Conservation (phyloP, 805 yeast genomes). For the Metschnikowia chrysomelidarum region DNA sequence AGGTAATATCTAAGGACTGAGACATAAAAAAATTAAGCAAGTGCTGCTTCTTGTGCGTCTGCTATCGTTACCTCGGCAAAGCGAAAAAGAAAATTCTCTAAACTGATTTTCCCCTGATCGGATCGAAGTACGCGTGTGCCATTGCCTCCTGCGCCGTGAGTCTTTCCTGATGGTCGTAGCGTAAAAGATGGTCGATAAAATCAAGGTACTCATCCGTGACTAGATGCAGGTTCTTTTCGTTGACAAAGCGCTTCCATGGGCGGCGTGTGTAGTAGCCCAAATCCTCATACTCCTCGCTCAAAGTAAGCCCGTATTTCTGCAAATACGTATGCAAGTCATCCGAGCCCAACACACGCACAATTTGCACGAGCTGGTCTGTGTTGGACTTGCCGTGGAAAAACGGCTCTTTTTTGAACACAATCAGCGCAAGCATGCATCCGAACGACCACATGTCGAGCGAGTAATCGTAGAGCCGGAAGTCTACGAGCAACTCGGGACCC, state of each 20-base stretch:
- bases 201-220: constrained; percentile 60
- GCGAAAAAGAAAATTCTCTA: no score
- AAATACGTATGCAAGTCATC: constrained; percentile 67
- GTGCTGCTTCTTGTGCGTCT: no score
- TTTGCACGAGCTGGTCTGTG: constrained; percentile 88
- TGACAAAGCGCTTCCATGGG: constrained; percentile 65
- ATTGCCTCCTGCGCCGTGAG: constrained; percentile 87
- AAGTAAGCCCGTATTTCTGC: constrained; percentile 62
- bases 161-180: constrained; percentile 85
- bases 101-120: no score
- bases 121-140: constrained; percentile 67
- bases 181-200: constrained; percentile 67
- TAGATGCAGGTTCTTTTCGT: constrained; percentile 49
- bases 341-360: constrained; percentile 84
- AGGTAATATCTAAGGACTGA: no score
- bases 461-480: constrained; percentile 81
- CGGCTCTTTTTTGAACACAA: constrained; percentile 86
- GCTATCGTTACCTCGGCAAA: no score
- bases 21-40: no score
- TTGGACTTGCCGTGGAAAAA: constrained; percentile 90
- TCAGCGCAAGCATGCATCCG: constrained; percentile 89
- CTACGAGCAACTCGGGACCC: constrained; percentile 87
- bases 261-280: constrained; percentile 64
- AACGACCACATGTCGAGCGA: constrained; percentile 88
- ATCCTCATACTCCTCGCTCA: constrained; percentile 78